phyloP scores from a whole-genome alignment of 2,329 filamentous ascomycete genomes.

The Aspergillus persii region DNA sequence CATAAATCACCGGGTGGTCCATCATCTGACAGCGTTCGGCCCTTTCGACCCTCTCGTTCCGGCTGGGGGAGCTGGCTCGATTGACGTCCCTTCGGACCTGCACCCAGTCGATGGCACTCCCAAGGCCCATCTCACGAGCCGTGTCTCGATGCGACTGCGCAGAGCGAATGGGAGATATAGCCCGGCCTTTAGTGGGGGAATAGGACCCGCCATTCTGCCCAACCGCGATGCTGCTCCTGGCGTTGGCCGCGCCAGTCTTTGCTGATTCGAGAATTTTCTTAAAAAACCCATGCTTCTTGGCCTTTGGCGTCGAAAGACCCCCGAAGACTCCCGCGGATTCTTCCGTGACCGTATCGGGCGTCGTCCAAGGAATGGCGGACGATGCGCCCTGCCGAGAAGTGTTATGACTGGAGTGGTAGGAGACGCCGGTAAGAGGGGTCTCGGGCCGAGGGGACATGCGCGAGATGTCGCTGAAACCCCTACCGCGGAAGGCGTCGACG shows the following conservation, averaged over 20 bases:
- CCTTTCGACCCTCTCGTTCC: constrained; percentile 79
- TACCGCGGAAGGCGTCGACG: constrained; percentile 38
- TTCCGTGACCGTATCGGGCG: constrained; percentile 47
- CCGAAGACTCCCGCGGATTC: constrained; percentile 71
- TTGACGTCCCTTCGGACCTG: constrained; percentile 95
- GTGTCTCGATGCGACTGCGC: constrained; percentile 46
- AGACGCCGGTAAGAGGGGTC: constrained; percentile 69
- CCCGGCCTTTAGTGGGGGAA: constrained; percentile 51
- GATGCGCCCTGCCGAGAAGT: constrained; percentile 56
- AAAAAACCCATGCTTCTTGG: constrained; percentile 85
- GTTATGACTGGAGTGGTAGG: constrained; percentile 85
- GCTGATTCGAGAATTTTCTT: constrained; percentile 93
- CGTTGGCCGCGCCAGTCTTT: constrained; percentile 88
- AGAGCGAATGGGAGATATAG: constrained; percentile 41
- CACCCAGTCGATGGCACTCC: constrained; percentile 76
- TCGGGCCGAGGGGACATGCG: constrained; percentile 43
- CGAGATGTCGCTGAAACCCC: constrained; percentile 39
- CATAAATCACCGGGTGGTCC: constrained; percentile 82
- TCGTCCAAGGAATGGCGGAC: constrained; percentile 63
- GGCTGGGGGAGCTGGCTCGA: constrained; percentile 86
- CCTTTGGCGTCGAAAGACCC: constrained; percentile 71
- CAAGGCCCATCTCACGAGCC: constrained; percentile 69
- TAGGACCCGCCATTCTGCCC: constrained; percentile 49
- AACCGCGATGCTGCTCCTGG: constrained; percentile 77
- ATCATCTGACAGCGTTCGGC: constrained; percentile 92